phyloP scores from a whole-genome alignment of 1,284 basidiomycete species.

The Wolfiporia cocos region DNA sequence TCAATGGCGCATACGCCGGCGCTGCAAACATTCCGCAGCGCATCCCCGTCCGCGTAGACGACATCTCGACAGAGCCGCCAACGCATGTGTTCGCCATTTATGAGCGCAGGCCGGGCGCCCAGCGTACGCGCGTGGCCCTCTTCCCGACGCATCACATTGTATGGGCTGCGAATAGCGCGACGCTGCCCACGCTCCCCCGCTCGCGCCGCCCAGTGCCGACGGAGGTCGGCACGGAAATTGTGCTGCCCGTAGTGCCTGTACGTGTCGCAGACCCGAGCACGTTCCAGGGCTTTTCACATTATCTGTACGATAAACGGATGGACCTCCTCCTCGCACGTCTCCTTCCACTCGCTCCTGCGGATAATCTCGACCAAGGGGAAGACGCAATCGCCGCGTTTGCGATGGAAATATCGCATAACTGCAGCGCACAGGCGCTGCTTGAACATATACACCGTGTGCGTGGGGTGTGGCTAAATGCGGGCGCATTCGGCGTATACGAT shows the following conservation, averaged over 20 bases:
- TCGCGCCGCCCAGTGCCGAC: constrained; percentile 22
- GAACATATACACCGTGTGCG: constrained; percentile 36
- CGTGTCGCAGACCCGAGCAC: constrained; percentile 57
- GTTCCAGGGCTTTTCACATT: constrained; percentile 52
- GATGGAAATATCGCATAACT: constrained; percentile 23
- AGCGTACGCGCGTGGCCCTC: constrained; percentile 35
- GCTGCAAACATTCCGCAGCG: constrained; percentile 2
- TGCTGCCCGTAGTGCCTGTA: constrained; percentile 63
- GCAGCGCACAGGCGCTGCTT: constrained; percentile 31
- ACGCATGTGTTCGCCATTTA: constrained; percentile 51
- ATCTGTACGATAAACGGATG: constrained; percentile 56
- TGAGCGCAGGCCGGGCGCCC: constrained; percentile 17
- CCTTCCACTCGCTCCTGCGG: constrained; percentile 37
- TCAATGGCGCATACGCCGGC: constrained; percentile 6
- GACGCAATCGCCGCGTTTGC: constrained; percentile 21
- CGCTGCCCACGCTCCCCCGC: constrained; percentile 34
- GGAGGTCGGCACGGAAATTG: constrained; percentile 27
- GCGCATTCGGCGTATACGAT: constrained; percentile 54
- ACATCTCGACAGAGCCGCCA: constrained; percentile 33
- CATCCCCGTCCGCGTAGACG: constrained; percentile 23
- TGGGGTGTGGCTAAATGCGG: constrained; percentile 59
- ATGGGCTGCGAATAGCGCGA: constrained; percentile 44
- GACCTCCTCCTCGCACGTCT: constrained; percentile 41
- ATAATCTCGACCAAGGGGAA: constrained; percentile 5
- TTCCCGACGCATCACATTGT: constrained; percentile 50